A percentile compares a stretch with the other conserved stretches of the same genome.
phyloP scores from a whole-genome alignment of 805 yeast genomes.

The Blastobotrys muscicola region DNA sequence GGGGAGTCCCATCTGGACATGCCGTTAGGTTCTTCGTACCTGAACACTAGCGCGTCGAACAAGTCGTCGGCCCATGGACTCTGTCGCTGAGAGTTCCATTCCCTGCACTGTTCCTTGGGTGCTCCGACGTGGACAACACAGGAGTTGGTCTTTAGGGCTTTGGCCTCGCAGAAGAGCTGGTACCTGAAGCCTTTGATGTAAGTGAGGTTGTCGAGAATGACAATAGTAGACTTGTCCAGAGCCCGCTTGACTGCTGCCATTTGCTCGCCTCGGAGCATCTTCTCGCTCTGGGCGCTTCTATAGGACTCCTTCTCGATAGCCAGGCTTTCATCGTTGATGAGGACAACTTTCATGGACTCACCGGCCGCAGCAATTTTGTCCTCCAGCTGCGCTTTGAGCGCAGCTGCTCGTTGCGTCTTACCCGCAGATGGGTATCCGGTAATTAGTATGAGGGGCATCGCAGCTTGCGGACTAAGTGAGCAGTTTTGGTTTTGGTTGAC shows the following conservation, averaged over 20 bases:
- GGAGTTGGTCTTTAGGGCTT: constrained; percentile 69
- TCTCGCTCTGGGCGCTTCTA: constrained; percentile 54
- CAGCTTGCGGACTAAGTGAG: too few species aligned
- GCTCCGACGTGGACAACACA: constrained; percentile 74
- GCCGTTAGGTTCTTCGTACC: constrained; percentile 90
- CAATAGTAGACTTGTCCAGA: constrained; percentile 56
- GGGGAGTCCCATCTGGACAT: constrained; percentile 93
- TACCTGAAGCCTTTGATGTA: constrained; percentile 94
- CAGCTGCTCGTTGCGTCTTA: constrained; percentile 63
- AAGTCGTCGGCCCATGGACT: constrained; percentile 56
- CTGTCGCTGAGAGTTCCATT: constrained; percentile 42
- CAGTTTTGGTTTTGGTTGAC: background rate
- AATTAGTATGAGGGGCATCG: constrained; percentile 79
- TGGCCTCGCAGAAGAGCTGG: constrained; percentile 90
- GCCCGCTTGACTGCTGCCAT: constrained; percentile 85
- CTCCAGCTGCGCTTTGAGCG: constrained; percentile 41
- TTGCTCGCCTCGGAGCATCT: constrained; percentile 72
- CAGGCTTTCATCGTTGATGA: constrained; percentile 69
- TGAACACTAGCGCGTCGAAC: constrained; percentile 58
- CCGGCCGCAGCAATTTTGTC: constrained; percentile 26
- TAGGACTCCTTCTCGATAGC: constrained; percentile 65
- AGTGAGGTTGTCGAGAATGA: constrained; percentile 74
- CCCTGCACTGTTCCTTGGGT: constrained; percentile 49
- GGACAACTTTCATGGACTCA: constrained; percentile 42
- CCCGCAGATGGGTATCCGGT: constrained; percentile 86